Percentiles rank a stretch among this genome's conserved stretches.
These are phyloP conservation scores for Tricholoma matsutake DNA, from an alignment of 768 basidiomycete species.

Conservation along the genomic window DNA sequence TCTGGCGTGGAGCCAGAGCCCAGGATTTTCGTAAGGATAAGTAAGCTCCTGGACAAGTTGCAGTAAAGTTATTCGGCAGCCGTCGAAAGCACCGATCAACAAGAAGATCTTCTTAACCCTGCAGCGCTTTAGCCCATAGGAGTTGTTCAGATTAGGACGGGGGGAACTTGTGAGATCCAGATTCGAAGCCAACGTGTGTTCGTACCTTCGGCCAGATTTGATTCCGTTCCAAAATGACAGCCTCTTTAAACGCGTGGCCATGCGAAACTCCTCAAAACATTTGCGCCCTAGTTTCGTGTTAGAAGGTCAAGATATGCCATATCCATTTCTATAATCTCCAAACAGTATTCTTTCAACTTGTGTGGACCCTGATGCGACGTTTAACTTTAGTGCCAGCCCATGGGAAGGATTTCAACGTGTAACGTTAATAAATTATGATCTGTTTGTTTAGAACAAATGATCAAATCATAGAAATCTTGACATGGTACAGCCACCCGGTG, in stretches of 20 bases:
- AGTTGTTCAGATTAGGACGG: constrained; percentile 29
- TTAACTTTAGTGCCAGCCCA: constrained; percentile 27
- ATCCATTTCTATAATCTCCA: background rate
- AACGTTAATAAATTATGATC: background rate
- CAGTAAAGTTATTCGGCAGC: constrained; percentile 31
- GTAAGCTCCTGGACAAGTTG: constrained; percentile 19
- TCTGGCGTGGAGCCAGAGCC: constrained; percentile 8
- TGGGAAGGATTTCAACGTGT: constrained; percentile 7
- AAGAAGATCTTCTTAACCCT: constrained; percentile 29
- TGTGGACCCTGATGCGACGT: constrained; percentile 28
- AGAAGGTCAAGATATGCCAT: background rate
- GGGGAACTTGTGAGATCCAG: constrained; percentile 17
- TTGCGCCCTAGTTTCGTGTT: constrained; percentile 3
- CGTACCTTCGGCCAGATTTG: constrained; percentile 21
- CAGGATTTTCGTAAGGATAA: constrained; percentile 23
- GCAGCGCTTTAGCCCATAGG: constrained; percentile 31
- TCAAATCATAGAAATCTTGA: background rate
- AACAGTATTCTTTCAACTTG: background rate
- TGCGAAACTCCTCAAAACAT: background rate
- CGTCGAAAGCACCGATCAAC: constrained; percentile 27
- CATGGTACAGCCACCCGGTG: constrained; percentile 16
- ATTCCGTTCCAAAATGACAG: constrained; percentile 24
- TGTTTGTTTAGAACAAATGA: background rate
- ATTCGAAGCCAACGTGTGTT: constrained; percentile 19
- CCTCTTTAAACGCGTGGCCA: constrained; percentile 15